Conservation (phyloP, 164 flowering plant species). For the Litsea cubeba region DNA sequence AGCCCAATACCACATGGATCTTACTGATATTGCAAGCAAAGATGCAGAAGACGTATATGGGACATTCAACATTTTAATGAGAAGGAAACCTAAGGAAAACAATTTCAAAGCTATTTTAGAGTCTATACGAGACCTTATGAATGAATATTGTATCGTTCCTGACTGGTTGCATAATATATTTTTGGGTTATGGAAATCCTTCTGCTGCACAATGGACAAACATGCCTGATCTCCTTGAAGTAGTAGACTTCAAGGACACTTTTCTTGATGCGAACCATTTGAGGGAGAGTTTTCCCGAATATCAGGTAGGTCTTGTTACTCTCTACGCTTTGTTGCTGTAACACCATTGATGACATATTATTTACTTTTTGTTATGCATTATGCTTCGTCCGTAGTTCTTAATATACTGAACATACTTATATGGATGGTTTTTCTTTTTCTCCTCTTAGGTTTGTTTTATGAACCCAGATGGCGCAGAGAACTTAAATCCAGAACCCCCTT, state of each 20-base stretch:
- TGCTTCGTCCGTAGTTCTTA: not conserved
- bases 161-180: constrained; percentile 93
- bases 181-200: constrained; percentile 96
- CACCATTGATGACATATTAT: not conserved
- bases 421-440: not conserved
- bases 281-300: constrained; percentile 63
- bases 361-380: not conserved
- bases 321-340: not conserved
- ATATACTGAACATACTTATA: not conserved
- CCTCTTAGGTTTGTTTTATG: constrained; percentile 54
- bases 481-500: constrained; percentile 66
- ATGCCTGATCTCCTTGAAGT: constrained; percentile 86
- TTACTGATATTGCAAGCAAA: constrained; percentile 77
- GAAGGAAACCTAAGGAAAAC: constrained; percentile 98
- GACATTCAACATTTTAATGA: constrained; percentile 83
- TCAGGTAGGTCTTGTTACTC: constrained; percentile 41
- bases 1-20: constrained; percentile 99
- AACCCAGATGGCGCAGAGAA: constrained; percentile 69
- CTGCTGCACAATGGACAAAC: constrained; percentile 96
- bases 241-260: constrained; percentile 93
- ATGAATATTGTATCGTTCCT: constrained; percentile 97
- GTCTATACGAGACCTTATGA: constrained; percentile 98
- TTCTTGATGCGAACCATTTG: constrained; percentile 80
- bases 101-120: constrained; percentile 98
- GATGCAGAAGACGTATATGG: constrained; percentile 87